Percentiles rank a stretch among this genome's conserved stretches.
Evolutionary conservation across 805 yeast species (phyloP).

Genomic region (Torulaspora franciscae): DNA sequence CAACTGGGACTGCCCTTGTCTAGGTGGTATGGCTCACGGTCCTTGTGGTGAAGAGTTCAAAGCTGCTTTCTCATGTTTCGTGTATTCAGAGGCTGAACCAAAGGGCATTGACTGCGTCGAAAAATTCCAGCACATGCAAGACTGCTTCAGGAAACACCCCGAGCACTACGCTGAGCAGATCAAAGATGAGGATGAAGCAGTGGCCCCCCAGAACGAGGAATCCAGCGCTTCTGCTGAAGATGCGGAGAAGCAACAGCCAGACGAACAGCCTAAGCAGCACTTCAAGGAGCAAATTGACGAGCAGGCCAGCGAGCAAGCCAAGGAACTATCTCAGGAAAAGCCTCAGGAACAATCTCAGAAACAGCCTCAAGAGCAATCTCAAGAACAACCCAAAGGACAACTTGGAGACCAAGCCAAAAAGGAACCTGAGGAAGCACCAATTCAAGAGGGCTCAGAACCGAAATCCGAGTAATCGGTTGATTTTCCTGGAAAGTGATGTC

Average conservation of each 20-base stretch:
- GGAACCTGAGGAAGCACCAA: neutral
- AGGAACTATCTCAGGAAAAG: too few relatives aligned
- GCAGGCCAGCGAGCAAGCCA: too few relatives aligned
- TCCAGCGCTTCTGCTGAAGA: slow-evolving; percentile 26
- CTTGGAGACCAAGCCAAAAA: neutral
- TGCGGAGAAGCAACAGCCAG: slow-evolving; percentile 12
- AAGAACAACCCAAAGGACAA: slow-evolving; percentile 7
- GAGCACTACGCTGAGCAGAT: slow-evolving; percentile 91
- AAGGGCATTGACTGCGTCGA: slow-evolving; percentile 94
- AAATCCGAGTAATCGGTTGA: neutral
- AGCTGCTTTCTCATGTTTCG: slow-evolving; percentile 91
- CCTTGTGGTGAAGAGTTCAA: slow-evolving; percentile 97
- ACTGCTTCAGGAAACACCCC: slow-evolving; percentile 87
- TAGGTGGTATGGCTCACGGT: slow-evolving; percentile 98
- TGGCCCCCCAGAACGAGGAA: slow-evolving; percentile 5
- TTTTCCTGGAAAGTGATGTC: neutral
- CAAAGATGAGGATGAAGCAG: slow-evolving; percentile 62
- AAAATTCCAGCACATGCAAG: slow-evolving; percentile 86
- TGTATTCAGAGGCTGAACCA: slow-evolving; percentile 90
- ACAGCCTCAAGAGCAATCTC: slow-evolving; percentile 4
- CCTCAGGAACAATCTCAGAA: slow-evolving; percentile 3
- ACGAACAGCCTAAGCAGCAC: slow-evolving; percentile 1
- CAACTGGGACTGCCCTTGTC: slow-evolving; percentile 99
- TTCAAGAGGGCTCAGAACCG: neutral
- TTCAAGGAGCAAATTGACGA: neutral